Evolutionary conservation across 768 basidiomycete genomes (phyloP).

Genomic region (Leccinum subgranulosum): DNA sequence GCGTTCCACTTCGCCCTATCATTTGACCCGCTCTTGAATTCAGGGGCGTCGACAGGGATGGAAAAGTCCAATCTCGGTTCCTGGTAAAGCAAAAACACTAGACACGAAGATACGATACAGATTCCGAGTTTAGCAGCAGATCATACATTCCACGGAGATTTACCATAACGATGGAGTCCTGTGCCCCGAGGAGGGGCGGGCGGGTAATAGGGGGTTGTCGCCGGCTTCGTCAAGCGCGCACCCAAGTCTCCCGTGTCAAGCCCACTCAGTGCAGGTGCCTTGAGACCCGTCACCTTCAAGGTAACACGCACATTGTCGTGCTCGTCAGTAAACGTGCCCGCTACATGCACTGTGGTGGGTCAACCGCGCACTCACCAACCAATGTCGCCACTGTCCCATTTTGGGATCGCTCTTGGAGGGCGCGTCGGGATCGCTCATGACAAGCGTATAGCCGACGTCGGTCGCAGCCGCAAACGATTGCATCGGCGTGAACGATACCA

Average conservation of each 20-base stretch:
- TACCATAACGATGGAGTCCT: constrained; percentile 59
- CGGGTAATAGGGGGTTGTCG: constrained; percentile 54
- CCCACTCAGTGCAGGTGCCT: constrained; percentile 30
- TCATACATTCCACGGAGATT: constrained; percentile 2
- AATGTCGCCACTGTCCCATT: constrained; percentile 53
- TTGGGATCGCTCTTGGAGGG: constrained; percentile 48
- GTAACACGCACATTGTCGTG: neutral
- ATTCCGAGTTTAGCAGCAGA: neutral
- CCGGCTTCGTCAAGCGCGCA: constrained; percentile 42
- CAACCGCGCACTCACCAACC: constrained; percentile 40
- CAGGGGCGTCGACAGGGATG: constrained; percentile 44
- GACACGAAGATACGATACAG: neutral
- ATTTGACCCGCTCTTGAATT: constrained; percentile 42
- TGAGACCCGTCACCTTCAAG: constrained; percentile 37
- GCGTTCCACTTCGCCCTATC: constrained; percentile 57
- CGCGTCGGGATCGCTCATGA: constrained; percentile 60
- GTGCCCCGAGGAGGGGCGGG: constrained; percentile 54
- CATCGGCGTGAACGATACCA: constrained; percentile 44
- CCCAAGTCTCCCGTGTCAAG: constrained; percentile 32
- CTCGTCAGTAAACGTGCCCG: neutral
- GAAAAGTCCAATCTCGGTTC: constrained; percentile 45
- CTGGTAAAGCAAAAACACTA: constrained; percentile 58
- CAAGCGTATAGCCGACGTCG: constrained; percentile 46
- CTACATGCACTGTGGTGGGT: neutral
- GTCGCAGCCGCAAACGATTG: constrained; percentile 29